phyloP scores from a whole-genome alignment of 441 rosid species.

The Euphorbia corollata region DNA sequence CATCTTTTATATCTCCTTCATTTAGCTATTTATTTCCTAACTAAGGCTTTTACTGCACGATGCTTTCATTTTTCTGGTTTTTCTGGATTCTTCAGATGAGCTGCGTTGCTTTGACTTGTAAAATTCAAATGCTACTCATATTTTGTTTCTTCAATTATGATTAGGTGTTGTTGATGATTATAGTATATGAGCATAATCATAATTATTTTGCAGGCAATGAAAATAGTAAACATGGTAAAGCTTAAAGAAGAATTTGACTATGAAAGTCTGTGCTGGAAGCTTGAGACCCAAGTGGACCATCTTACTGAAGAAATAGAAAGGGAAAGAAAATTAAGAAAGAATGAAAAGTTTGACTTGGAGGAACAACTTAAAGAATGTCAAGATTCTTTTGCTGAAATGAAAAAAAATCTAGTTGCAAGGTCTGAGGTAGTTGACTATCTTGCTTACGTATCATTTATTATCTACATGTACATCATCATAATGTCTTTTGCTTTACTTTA shows the following conservation, averaged over 20 bases:
- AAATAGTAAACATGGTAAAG: conserved; percentile 76
- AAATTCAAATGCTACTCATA: background rate
- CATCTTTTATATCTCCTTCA: background rate
- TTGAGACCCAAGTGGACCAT: conserved; percentile 63
- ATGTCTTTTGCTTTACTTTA: background rate
- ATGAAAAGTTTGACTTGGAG: conserved; percentile 43
- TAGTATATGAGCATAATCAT: conserved; percentile 21
- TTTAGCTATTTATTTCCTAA: background rate
- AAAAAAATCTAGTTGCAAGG: conserved; percentile 46
- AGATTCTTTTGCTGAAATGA: conserved; percentile 40
- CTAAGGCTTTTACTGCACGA: background rate
- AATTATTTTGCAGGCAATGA: conserved; percentile 67
- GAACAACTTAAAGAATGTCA: conserved; percentile 47
- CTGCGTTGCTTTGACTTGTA: background rate
- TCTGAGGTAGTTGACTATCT: conserved; percentile 65
- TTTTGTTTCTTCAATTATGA: background rate
- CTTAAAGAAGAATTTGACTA: conserved; percentile 93
- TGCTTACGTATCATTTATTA: conserved; percentile 14
- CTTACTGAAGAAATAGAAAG: conserved; percentile 80
- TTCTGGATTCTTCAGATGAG: background rate
- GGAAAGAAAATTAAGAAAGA: conserved; percentile 57
- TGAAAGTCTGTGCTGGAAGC: conserved; percentile 78
- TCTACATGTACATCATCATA: conserved; percentile 5
- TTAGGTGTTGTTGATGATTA: no score
- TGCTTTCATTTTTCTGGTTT: background rate